Percentiles rank a stretch among this genome's conserved stretches.
phyloP scores from a whole-genome alignment of 2,329 filamentous ascomycete genomes.

The Neocatenulostroma microsporum region DNA sequence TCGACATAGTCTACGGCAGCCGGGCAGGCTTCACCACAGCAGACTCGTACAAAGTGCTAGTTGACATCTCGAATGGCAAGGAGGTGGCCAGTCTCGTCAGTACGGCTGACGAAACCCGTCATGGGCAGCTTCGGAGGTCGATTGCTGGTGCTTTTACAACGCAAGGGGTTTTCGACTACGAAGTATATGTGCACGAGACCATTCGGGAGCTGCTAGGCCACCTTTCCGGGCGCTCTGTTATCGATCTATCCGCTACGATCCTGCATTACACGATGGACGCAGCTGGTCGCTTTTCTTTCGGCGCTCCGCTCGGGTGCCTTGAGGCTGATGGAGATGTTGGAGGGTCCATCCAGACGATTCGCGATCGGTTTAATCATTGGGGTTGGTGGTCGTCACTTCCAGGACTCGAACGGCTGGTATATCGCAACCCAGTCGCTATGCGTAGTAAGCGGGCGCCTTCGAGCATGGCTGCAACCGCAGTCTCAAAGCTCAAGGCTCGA shows the following conservation, averaged over 20 bases:
- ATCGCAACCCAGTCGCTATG: not conserved
- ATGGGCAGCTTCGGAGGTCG: not conserved
- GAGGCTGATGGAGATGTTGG: not conserved
- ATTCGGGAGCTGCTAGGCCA: not conserved
- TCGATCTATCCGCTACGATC: not conserved
- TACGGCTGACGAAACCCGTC: conserved; percentile 1
- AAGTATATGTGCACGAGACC: not conserved
- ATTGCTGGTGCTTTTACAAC: conserved; percentile 1
- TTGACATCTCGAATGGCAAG: conserved; percentile 3
- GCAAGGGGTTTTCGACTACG: not conserved
- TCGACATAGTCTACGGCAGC: conserved; percentile 1
- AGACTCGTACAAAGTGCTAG: conserved; percentile 1
- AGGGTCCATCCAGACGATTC: not conserved
- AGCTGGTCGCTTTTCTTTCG: conserved; percentile 1
- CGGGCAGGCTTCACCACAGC: conserved; percentile 3
- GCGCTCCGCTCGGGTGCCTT: not conserved
- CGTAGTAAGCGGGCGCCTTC: conserved; percentile 2
- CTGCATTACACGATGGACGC: conserved; percentile 3
- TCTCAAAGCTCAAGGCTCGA: not conserved
- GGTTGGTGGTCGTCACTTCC: conserved; percentile 2
- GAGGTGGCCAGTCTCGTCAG: conserved; percentile 2
- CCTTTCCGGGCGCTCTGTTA: not conserved
- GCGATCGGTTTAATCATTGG: conserved; percentile 1
- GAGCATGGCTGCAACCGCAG: conserved; percentile 1
- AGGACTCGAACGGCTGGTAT: conserved; percentile 1